Base-by-base conservation (phyloP, 2,329 filamentous ascomycete species). In the Calonectria leucothoes region DNA sequence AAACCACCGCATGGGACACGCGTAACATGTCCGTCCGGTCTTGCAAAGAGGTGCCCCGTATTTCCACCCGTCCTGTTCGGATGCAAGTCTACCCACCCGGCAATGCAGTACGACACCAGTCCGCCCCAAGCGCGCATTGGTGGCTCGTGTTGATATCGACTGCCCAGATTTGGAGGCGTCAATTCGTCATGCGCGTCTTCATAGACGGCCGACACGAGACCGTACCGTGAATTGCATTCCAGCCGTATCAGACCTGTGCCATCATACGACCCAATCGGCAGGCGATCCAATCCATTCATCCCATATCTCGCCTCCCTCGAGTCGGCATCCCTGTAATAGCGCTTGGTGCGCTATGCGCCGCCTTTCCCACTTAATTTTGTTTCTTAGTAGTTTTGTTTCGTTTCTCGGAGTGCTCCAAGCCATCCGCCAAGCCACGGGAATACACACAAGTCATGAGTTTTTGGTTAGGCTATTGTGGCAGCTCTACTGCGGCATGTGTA, bases 111-210 rank as follows among this genome's bases (percentile, higher is more conserved):
- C 69, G 72, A 71, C 65, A 42, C 49, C 51, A 48, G 51, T 23
- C 71, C 63, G 33, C 35, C 42, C 59, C 55, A 52, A 66, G 55
- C 72, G 68, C 72, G 72, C 69, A 66, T 48, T 48, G 48, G 63
- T 72, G 69, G 72, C 69, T 74, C 72, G 69, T 70, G 66, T 72
- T 67, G 66, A 52, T 51, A 66, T 68, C 55, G 59, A 57, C 31
- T 39, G 37, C 11, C 37, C 49, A 15, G 29, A 51, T 35, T 48
- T 52, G 59, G 66, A 55, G 51, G 52, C 37, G 55, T 65, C 66
- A 61, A 37, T 49, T 69, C 59, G 67, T 71, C 45, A 55, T 66
- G 63, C 45, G 63, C 49, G 33, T 23, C 17, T 45, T 29, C 33
- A 29, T 27, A 25, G 57, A 45, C 45, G 8, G 51, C 37, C 49